Evolutionary conservation across 345 rosid species (phyloP).

Genomic region (Brassica carinata): DNA sequence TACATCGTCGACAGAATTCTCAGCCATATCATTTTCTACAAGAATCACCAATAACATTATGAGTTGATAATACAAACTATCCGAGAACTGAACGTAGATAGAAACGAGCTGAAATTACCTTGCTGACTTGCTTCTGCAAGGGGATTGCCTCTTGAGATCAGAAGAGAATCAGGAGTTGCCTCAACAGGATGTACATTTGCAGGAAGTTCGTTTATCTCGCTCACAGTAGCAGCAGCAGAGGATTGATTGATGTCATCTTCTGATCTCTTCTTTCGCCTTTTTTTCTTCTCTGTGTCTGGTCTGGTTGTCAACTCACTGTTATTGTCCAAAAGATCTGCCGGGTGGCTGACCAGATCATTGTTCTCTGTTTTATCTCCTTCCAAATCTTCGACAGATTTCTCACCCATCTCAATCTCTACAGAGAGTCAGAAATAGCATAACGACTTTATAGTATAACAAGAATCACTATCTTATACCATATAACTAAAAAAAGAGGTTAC

Average conservation of each 20-base stretch:
- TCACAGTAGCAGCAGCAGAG: background rate
- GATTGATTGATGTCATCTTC: background rate
- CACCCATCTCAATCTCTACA: background rate
- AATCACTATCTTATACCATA: background rate
- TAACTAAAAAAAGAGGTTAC: background rate
- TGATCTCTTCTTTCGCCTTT: background rate
- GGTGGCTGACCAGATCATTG: background rate
- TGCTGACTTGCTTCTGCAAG: background rate
- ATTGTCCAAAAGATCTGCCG: constrained; percentile 10
- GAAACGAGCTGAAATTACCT: constrained; percentile 4
- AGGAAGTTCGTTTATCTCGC: constrained; percentile 4
- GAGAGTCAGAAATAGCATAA: background rate
- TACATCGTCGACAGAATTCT: background rate
- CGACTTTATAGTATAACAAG: background rate
- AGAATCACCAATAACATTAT: constrained; percentile 11
- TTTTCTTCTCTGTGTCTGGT: background rate
- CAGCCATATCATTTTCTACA: constrained; percentile 16
- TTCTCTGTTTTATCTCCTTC: background rate
- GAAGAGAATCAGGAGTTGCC: constrained; percentile 7
- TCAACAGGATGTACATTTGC: constrained; percentile 6
- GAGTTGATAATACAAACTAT: background rate
- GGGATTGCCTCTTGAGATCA: background rate
- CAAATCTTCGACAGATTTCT: background rate
- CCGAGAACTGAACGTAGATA: background rate
- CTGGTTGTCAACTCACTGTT: background rate